phyloP scores from a whole-genome alignment of 2,329 filamentous ascomycete species.

The Aspergillus costaricaensis region DNA sequence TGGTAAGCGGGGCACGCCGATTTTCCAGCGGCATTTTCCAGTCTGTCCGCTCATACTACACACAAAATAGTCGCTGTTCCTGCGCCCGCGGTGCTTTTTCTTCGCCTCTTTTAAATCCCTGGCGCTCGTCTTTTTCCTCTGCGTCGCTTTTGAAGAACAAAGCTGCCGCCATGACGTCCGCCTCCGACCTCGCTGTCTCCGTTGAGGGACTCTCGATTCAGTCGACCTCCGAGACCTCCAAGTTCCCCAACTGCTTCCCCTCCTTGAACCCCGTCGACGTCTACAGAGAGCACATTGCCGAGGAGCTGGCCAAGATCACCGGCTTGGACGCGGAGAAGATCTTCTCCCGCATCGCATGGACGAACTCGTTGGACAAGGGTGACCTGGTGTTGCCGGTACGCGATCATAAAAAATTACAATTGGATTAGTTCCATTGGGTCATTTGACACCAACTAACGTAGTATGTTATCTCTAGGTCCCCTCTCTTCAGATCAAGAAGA shows the following conservation, averaged over 20 bases:
- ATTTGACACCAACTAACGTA: slow-evolving; percentile 13
- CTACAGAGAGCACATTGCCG: slow-evolving; percentile 50
- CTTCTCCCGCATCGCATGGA: slow-evolving; percentile 46
- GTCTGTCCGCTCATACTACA: slow-evolving; percentile 20
- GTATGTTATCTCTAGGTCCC: slow-evolving; percentile 35
- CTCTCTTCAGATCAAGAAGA: slow-evolving; percentile 55
- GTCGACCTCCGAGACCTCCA: slow-evolving; percentile 41
- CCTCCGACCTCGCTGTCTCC: slow-evolving; percentile 35
- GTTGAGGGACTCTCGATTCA: slow-evolving; percentile 45
- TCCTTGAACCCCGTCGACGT: slow-evolving; percentile 50
- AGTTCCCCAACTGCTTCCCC: slow-evolving; percentile 45
- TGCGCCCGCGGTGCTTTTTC: slow-evolving; percentile 18
- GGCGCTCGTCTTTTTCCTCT: slow-evolving; percentile 13
- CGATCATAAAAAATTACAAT: not conserved
- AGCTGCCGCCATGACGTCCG: slow-evolving; percentile 37
- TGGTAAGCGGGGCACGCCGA: slow-evolving; percentile 43
- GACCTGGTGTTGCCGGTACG: slow-evolving; percentile 48
- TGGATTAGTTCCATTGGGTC: not conserved
- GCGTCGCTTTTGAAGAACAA: slow-evolving; percentile 16
- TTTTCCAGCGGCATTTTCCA: slow-evolving; percentile 36
- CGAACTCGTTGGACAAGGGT: slow-evolving; percentile 50
- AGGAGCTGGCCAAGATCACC: slow-evolving; percentile 40
- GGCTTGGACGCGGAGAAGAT: slow-evolving; percentile 44
- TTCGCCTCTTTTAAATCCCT: slow-evolving; percentile 9
- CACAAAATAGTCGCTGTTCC: slow-evolving; percentile 20